Percentiles rank a stretch among this genome's conserved stretches.
phyloP scores from a whole-genome alignment of 306 rosid genomes.

The Erythrophleum fordii region DNA sequence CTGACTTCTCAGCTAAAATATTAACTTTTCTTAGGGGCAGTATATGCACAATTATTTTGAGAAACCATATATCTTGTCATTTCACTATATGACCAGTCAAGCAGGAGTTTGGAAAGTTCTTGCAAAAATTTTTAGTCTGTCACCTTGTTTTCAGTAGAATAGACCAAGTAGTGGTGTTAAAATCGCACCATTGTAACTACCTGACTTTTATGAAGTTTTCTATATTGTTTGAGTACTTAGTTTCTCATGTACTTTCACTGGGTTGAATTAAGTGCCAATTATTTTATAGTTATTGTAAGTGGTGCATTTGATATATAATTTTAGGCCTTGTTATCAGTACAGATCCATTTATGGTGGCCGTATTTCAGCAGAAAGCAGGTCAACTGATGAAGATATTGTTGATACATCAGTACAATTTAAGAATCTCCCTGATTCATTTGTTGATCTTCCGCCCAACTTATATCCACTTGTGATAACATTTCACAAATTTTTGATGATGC shows the following conservation, averaged over 20 bases:
- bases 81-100: background rate
- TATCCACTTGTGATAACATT: slow-evolving; percentile 88
- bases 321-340: background rate
- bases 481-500: slow-evolving; percentile 71
- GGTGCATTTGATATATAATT: background rate
- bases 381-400: slow-evolving; percentile 48
- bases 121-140: background rate
- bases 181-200: background rate
- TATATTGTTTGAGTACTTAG: too few relatives aligned
- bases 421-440: slow-evolving; percentile 62
- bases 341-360: slow-evolving; percentile 55
- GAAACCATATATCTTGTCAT: too few relatives aligned
- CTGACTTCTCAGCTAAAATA: too few relatives aligned
- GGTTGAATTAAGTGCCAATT: too few relatives aligned
- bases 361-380: slow-evolving; percentile 25
- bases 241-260: too few relatives aligned
- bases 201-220: background rate
- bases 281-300: background rate
- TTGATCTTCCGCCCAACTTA: slow-evolving; percentile 49
- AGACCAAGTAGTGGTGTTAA: too few relatives aligned
- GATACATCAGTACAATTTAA: slow-evolving; percentile 56
- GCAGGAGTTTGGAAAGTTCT: background rate
- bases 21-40: too few relatives aligned
- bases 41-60: too few relatives aligned
- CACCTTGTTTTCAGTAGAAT: background rate